Evolutionary conservation across 2,329 filamentous ascomycete species (phyloP).

Genomic region (Didymella sp.): DNA sequence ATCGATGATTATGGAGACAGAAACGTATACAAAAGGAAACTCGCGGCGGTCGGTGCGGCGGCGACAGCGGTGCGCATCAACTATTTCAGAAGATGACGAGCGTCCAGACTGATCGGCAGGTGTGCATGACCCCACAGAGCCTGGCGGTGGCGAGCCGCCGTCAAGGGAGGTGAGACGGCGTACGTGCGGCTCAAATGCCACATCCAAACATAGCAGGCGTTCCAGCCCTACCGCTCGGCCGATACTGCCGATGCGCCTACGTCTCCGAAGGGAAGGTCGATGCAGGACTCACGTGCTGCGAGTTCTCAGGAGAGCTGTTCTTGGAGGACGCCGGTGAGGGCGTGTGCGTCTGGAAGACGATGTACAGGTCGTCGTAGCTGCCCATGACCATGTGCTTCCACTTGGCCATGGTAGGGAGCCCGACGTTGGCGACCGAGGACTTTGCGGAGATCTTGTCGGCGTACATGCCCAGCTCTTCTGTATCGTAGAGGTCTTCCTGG

Average conservation of each 20-base stretch:
- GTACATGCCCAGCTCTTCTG: slow-evolving; percentile 47
- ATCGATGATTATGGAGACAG: slow-evolving; percentile 27
- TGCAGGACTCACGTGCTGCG: slow-evolving; percentile 47
- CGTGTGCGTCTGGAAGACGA: slow-evolving; percentile 53
- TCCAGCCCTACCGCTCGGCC: slow-evolving; percentile 18
- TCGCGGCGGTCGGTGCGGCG: background rate
- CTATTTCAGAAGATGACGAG: slow-evolving; percentile 6
- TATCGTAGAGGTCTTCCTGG: slow-evolving; percentile 53
- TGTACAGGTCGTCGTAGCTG: slow-evolving; percentile 58
- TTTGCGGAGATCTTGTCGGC: slow-evolving; percentile 56
- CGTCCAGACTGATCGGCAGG: slow-evolving; percentile 10
- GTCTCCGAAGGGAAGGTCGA: slow-evolving; percentile 43
- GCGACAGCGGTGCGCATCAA: slow-evolving; percentile 2
- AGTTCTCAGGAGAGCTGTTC: slow-evolving; percentile 48
- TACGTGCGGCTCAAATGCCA: slow-evolving; percentile 13
- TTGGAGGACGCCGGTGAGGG: slow-evolving; percentile 46
- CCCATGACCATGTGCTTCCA: slow-evolving; percentile 56
- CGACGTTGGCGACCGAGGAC: slow-evolving; percentile 56
- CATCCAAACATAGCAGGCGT: slow-evolving; percentile 18
- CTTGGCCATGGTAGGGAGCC: slow-evolving; percentile 54
- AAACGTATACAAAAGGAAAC: slow-evolving; percentile 11
- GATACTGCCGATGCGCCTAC: slow-evolving; percentile 28
- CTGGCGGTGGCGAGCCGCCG: slow-evolving; percentile 8
- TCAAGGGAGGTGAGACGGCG: slow-evolving; percentile 25
- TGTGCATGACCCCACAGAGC: slow-evolving; percentile 15